Evolutionary conservation across 148 eudicot genomes (phyloP), one percentile per base, ranked within the genome.

Genomic region (Linanthus parryae): DNA sequence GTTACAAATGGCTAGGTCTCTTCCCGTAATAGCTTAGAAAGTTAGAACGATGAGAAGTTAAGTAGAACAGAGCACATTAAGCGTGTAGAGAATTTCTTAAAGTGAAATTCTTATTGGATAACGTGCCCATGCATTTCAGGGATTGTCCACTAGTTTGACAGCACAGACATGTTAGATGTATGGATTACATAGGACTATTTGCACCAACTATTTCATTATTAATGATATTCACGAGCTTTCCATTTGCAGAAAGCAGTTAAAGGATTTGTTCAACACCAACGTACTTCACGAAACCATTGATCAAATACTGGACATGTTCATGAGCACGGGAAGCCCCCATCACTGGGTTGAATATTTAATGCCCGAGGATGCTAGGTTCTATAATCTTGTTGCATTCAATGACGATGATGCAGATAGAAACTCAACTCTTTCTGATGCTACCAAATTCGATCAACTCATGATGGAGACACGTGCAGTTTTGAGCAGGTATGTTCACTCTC

Each of bases 281-380:
- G 57, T 64, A 48, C 87, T 92, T 54, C 80, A 75, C 39, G 94
- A 80, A 42, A 84, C 88, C 29, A 69, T 82, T 30, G 61, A 73
- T 58, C 81, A 77, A 63, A 80, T 87, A 62, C 54, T 92, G 67
- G 85, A 84, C 33, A 62, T 69, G 46, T 82, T 92, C 52, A 81
- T 80, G 96, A 79, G 79, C 77, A 81, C 31, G 70, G 83, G 82
- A 41, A 79, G 69, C 59, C 90, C 94, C 63, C 62, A 54, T 77
- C 78, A 74, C 22, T 92, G 99, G 96, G 65, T 79, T 58, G 73
- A 79, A 26, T 92, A 84, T 77, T 46, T 92, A 54, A 84, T 87
- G 92, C 94, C 90, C 0, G 85, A 73, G 44, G 75, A 73, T 63
- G 59, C 74, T 61, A 65, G 57, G 45, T 65, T 57, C 30, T 69